These are phyloP conservation scores for Ophiocordyceps camponoti-leonardi DNA, from an alignment of 2,329 filamentous ascomycete genomes.

Conservation along the genomic window DNA sequence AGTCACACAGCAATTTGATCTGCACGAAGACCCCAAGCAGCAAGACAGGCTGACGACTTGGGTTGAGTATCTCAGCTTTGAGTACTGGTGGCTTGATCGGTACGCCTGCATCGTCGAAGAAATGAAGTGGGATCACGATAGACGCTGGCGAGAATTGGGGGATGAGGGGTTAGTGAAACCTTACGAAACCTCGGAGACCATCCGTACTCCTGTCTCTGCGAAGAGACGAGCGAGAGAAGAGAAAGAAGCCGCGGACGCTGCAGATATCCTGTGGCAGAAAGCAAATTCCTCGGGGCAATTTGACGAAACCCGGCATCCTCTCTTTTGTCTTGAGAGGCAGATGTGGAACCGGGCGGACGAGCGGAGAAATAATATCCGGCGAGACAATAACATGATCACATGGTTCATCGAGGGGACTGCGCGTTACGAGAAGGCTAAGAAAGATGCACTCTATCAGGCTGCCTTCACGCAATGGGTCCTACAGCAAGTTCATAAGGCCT, in stretches of 20 bases:
- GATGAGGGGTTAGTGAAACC: conserved; percentile 10
- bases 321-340: conserved; percentile 1
- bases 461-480: conserved; percentile 10
- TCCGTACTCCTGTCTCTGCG: conserved; percentile 1
- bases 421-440: conserved; percentile 2
- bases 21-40: conserved; percentile 10
- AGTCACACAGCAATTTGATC: conserved; percentile 12
- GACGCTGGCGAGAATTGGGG: conserved; percentile 13
- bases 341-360: conserved; percentile 1
- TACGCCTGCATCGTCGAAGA: conserved; percentile 7
- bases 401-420: conserved; percentile 2
- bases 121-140: conserved; percentile 9
- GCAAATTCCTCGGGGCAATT: conserved; percentile 1
- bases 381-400: background rate
- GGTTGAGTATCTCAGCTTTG: conserved; percentile 18
- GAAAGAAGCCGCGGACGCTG: background rate
- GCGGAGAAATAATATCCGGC: background rate
- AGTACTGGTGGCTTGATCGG: conserved; percentile 9
- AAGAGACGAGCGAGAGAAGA: background rate
- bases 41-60: conserved; percentile 16
- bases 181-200: conserved; percentile 4
- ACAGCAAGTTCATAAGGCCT: conserved; percentile 9
- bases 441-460: conserved; percentile 5
- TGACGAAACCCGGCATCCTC: conserved; percentile 1
- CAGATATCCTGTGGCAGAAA: background rate